Base-by-base conservation (phyloP, 2,329 filamentous ascomycete genomes). In the Fusarium sp. region DNA sequence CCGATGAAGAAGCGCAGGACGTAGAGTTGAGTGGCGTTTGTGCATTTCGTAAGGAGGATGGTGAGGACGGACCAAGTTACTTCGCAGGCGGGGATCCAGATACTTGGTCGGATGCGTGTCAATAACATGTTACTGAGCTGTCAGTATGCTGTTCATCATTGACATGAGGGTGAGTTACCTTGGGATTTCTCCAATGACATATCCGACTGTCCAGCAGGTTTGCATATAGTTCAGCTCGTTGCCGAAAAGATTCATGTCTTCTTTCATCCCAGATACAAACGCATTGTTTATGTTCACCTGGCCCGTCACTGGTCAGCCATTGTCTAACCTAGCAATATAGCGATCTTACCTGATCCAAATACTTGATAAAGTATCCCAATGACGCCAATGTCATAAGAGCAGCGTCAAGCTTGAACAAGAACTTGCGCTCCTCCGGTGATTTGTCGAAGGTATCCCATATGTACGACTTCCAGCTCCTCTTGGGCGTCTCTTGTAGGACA, bases 141-240 rank as follows among this genome's bases (percentile, higher is more conserved):
- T 75, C 3, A 75, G 53, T 21, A 11, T 42, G 8, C 25, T 0
- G 18, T 25, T 4, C 2, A 12, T 9, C 1, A 4, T 3, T 8
- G 8, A 21, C 1, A 6, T 0, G 28, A 9, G 2, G 16, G 6
- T 1, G 6, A 16, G 54, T 25, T 67, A 76, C 78, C 77, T 80
- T 3, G 83, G 81, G 40, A 81, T 79, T 40, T 84, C 80, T 1
- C 83, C 82, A 76, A 91, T 81, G 0, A 90, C 86, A 72, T 91
- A 92, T 33, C 90, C 90, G 1, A 89, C 83, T 0, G 88, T 91
- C 85, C 88, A 92, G 35, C 84, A 86, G 1, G 88, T 86, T 63
- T 80, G 79, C 75, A 85, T 80, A 33, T 90, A 88, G 67, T 90
- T 90, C 25, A 90, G 81, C 56, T 79, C 74, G 3, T 80, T 79